phyloP scores from a whole-genome alignment of 805 yeast genomes.

The Candida taoyuanica region DNA sequence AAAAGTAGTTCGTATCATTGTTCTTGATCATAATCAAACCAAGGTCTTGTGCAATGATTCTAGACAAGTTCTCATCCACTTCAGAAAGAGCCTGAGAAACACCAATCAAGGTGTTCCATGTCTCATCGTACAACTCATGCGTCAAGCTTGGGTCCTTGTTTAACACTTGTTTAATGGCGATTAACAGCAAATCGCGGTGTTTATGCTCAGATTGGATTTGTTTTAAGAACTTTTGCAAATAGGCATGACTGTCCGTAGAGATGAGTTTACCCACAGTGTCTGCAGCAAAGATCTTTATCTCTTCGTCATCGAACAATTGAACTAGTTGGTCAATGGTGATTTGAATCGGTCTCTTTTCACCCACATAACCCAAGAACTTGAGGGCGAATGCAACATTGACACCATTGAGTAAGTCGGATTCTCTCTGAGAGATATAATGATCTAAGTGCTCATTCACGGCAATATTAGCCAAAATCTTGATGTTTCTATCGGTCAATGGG shows the following conservation, averaged over 20 bases:
- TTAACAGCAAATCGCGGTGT: constrained; percentile 26
- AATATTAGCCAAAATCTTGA: constrained; percentile 24
- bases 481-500: constrained; percentile 17
- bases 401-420: constrained; percentile 16
- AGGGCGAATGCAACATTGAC: constrained; percentile 31
- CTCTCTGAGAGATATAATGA: constrained; percentile 21
- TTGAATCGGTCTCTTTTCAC: constrained; percentile 32
- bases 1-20: constrained; percentile 28
- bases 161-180: constrained; percentile 30
- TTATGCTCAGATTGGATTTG: constrained; percentile 23
- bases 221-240: constrained; percentile 36
- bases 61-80: constrained; percentile 23
- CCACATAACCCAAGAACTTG: constrained; percentile 47
- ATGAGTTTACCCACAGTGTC: constrained; percentile 49
- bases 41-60: constrained; percentile 21
- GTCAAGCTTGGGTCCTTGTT: constrained; percentile 18
- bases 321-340: constrained; percentile 35
- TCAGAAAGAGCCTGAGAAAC: constrained; percentile 10
- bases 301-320: constrained; percentile 32
- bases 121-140: constrained; percentile 23
- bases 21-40: constrained; percentile 29
- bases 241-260: constrained; percentile 33
- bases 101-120: constrained; percentile 26
- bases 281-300: constrained; percentile 43
- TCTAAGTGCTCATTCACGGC: constrained; percentile 22